These are phyloP conservation scores for Saccharomycopsis fibuligera DNA, from an alignment of 805 yeast genomes.

Conservation along the genomic window DNA sequence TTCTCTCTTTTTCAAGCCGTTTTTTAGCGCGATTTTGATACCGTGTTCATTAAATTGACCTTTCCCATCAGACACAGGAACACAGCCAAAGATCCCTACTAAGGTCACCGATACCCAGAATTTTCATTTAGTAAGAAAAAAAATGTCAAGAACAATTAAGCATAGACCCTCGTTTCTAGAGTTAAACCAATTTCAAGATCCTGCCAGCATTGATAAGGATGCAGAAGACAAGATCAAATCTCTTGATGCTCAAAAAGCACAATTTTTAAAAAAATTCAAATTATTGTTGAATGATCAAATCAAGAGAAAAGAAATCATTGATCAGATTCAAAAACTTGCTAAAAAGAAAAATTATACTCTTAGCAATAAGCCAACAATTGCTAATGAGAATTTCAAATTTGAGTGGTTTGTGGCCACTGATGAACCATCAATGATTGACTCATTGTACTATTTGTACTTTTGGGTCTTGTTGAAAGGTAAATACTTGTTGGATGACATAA, in stretches of 20 bases:
- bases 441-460: constrained; percentile 19
- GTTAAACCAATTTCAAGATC: background rate
- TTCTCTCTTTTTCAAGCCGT: no score
- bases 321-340: constrained; percentile 18
- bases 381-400: constrained; percentile 11
- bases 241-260: background rate
- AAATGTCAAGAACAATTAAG: background rate
- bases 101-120: background rate
- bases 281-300: constrained; percentile 17
- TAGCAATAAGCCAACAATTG: constrained; percentile 13
- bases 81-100: background rate
- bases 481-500: constrained; percentile 17
- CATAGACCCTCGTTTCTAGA: constrained; percentile 1
- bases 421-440: constrained; percentile 19
- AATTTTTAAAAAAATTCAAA: constrained; percentile 6
- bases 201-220: background rate
- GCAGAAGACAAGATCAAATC: background rate
- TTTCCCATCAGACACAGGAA: background rate
- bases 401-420: constrained; percentile 20
- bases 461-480: constrained; percentile 20
- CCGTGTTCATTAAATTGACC: background rate
- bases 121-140: background rate
- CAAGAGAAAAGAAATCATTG: constrained; percentile 18
- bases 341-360: constrained; percentile 12
- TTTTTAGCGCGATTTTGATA: no score